Evolutionary conservation across 192 early-diverging fungal species (phyloP), one percentile per base, ranked within the genome.

Genomic region (Linnemannia exigua): DNA sequence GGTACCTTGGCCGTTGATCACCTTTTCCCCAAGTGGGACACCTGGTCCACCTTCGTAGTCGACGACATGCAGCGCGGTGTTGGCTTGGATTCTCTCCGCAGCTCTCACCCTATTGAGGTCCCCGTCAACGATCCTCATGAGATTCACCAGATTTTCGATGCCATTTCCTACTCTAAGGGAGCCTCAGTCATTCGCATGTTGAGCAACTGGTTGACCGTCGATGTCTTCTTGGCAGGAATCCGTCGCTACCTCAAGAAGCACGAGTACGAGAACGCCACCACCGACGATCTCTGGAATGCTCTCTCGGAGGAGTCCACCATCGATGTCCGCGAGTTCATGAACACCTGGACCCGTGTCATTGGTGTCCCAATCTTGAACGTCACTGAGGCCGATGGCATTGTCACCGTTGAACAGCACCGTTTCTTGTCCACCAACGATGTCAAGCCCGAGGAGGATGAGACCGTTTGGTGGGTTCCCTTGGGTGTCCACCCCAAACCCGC

Each of bases 121-220:
- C 92, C 92, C 9, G 96, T 98, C 77, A 89, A 88, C 25, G 93
- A 94, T 79, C 94, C 97, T 33, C 89, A 94, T 72, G 96, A 98
- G 85, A 96, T 99, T 87, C 90, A 92, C 84, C 96, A 98, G 86
- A 98, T 99, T 79, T 99, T 99, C 77, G 98, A 99, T 85, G 96
- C 96, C 50, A 98, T 99, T 22, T 94, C 93, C 28, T 95, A 95
- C 87, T 92, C 91, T 71, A 98, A 99, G 90, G 98, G 98, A 52
- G 97, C 96, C 12, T 95, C 93, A 75, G 96, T 98, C 63, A 99
- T 99, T 68, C 94, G 97, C 70, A 98, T 98, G 97, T 91, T 99
- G 72, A 94, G 94, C 81, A 91, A 93, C 54, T 95, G 92, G 89
- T 82, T 96, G 11, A 94, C 93, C 35, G 91, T 91, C 22, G 91